Evolutionary conservation across 2,329 filamentous ascomycete genomes (phyloP), one percentile per base, ranked within the genome.

Genomic region (Colletotrichum cereale): DNA sequence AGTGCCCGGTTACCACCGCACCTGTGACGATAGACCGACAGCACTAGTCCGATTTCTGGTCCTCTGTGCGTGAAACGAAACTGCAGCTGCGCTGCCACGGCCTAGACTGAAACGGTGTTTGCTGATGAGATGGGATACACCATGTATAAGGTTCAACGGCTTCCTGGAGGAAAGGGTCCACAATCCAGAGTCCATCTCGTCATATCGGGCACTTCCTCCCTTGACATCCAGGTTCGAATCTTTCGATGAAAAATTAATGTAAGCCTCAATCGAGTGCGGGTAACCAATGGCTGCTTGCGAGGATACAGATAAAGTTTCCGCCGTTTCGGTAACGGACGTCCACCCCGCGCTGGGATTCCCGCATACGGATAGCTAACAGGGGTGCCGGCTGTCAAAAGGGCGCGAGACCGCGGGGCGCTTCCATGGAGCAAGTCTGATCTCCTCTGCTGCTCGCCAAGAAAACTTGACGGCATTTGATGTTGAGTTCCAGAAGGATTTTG

Each of bases 1-100:
- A n/a, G 36, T 44, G 26, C 11, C 7, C 21, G 2, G 2, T 10
- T 12, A 26, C 26, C 24, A 2, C 2, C 3, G n/a, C 18, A 42
- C 24, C 18, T 31, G 18, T 16, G 38, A 56, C 48, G 36, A 42
- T 26, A n/a, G 18, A 16, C 38, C 18, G 18, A 36, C n/a, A 62
- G 57, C n/a, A 57, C 57, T 44, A 29, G n/a, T 26, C 42, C 42
- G 42, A 44, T 29, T 62, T 3, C 42, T 24, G 34, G 10, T 47
- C 14, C 36, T 50, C 52, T 52, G 44, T 34, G 48, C n/a, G 38
- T 64, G 58, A 72, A 72, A 72, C 69, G 42, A 69, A 64, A 68
- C 58, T 40, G 31, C n/a, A 29, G 42, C 53, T 47, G 42, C 58
- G 38, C 12, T 47, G 16, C 18, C 42, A 61, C 69, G 58, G 38